phyloP scores from a whole-genome alignment of 805 yeast species.

The Spathaspora sp. region DNA sequence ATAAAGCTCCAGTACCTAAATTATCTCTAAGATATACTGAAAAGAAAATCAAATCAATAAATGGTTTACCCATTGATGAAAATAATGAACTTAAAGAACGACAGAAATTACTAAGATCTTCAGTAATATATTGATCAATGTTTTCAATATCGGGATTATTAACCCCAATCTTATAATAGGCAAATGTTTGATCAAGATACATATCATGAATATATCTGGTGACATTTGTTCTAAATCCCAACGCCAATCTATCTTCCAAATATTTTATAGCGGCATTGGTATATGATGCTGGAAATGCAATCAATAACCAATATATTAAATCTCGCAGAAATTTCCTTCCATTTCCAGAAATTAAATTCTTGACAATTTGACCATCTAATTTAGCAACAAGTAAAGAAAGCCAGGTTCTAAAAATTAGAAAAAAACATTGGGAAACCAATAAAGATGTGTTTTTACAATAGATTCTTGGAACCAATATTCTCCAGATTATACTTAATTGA shows the following conservation, averaged over 20 bases:
- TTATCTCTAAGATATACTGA: constrained; percentile 79
- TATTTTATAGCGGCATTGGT: constrained; percentile 87
- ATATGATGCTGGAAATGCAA: constrained; percentile 91
- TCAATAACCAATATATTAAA: constrained; percentile 78
- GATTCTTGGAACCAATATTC: constrained; percentile 74
- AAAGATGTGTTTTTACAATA: constrained; percentile 64
- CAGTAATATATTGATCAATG: constrained; percentile 83
- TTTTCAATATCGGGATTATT: constrained; percentile 53
- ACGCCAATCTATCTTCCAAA: constrained; percentile 68
- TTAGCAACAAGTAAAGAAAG: constrained; percentile 80
- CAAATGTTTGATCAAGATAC: constrained; percentile 75
- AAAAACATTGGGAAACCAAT: constrained; percentile 66
- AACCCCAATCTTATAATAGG: constrained; percentile 76
- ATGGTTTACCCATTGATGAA: constrained; percentile 88
- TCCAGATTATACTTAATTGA: constrained; percentile 74
- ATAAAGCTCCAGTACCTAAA: constrained; percentile 81
- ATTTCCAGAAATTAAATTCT: constrained; percentile 79
- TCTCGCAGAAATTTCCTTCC: constrained; percentile 74
- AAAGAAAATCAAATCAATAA: constrained; percentile 80
- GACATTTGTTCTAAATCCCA: constrained; percentile 80
- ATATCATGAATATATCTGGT: constrained; percentile 87
- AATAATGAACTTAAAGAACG: constrained; percentile 79
- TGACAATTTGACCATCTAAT: constrained; percentile 88
- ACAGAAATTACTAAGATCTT: constrained; percentile 77
- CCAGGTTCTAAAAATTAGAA: constrained; percentile 81